Base-by-base conservation (phyloP, 345 rosid genomes). In the Moricandia moricandioides region DNA sequence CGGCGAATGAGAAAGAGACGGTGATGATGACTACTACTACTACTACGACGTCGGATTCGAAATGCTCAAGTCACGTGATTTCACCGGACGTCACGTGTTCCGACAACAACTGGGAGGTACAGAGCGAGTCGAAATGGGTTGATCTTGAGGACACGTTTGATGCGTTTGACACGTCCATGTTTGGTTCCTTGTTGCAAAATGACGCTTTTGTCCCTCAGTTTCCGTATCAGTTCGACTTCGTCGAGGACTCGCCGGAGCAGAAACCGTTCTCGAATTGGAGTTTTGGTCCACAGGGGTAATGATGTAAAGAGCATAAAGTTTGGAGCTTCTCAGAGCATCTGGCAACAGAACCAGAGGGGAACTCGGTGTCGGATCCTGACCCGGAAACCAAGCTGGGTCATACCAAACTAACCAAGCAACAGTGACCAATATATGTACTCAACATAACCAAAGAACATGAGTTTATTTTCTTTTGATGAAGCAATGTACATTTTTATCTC, bases 401-500 rank as follows among this genome's bases (percentile, higher is more conserved):
- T 4, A n/a, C 4, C 49, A 43, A 43, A 13, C 14, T 13, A 43
- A n/a, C n/a, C n/a, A n/a, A n/a, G n/a, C 24, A 39, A 40, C 47
- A 40, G 47, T 11, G 47, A 62, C 13, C 21, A 74, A 16, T 21
- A 54, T 27, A 65, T 75, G 69, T 66, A 75, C 49, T 74, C 70
- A 65, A 30, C 71, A 47, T 74, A 47, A 61, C 37, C 70, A 75
- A 63, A 21, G 79, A 77, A 33, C 75, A 70, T 45, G 67, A 64
- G 37, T 39, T 64, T 70, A 34, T 77, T 77, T 45, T 64, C 71
- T 14, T 64, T 64, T 63, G 55, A 69, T 58, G 40, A 63, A 56
- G 7, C 71, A 70, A 77, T 77, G 80, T 77, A 70, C 80, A 77
- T 64, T 70, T 39, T 57, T 45, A 13, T 45, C 65, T 70, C 71